Base-by-base conservation (phyloP, 2,329 filamentous ascomycete genomes). In the Neopestalotiopsis sp. region DNA sequence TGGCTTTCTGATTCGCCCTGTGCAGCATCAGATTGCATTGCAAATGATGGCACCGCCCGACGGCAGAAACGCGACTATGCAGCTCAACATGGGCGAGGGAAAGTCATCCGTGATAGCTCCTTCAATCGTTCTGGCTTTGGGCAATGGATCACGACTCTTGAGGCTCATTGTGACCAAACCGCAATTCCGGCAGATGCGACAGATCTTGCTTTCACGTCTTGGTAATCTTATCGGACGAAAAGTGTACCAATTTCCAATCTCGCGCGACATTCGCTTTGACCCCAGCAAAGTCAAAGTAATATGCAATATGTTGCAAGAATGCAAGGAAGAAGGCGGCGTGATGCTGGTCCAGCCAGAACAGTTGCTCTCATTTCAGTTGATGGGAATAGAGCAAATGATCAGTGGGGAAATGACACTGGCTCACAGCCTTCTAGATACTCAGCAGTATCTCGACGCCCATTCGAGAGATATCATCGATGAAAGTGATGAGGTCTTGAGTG, bases 71-170 rank as follows among this genome's bases (percentile, higher is more conserved):
- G 84, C 84, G 0, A 75, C 73, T 0, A 34, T 75, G 0, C 92
- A 90, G 71, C 76, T 83, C 0, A 70, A 70, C 24, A 65, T 85
- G 34, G 85, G 91, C 0, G 86, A 92, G 73, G 91, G 91, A 0
- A 93, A 93, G 71, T 89, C 89, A 0, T 91, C 90, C 0, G 87
- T 92, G 1, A 93, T 94, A 63, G 83, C 91, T 0, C 91, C 91
- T 0, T 89, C 92, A 49, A 85, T 91, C 0, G 86, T 87, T 0
- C 78, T 86, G 0, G 77, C 81, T 0, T 75, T 92, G 0, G 87
- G 88, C 0, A 80, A 92, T 61, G 80, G 81, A 0, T 73, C 76
- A 0, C 82, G 77, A 4, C 78, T 93, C 0, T 85, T 88, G 0
- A 80, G 90, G 2, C 83, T 92, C 0, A 77, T 93, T 1, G 88